Base-by-base conservation (phyloP, 495 filamentous ascomycete species). In the Penicillium pulvis region DNA sequence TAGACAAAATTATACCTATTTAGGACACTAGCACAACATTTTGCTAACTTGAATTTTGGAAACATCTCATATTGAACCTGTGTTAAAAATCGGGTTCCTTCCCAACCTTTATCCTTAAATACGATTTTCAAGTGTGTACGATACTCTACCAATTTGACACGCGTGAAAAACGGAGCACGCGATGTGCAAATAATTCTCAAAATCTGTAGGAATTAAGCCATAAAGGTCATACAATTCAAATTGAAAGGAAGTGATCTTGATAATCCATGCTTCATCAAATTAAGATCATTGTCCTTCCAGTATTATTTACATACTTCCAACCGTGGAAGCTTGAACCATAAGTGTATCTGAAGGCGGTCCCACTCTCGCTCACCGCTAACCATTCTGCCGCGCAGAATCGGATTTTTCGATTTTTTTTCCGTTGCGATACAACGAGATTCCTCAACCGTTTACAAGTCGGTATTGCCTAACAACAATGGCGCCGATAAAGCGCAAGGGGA, bases 401-500 rank as follows among this genome's bases (percentile, higher is more conserved):
- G 65, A 71, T 69, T 71, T 72, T 74, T 74, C 70, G 68, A 64
- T 71, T 70, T 72, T 73, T 73, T 70, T 69, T 64, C 41, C 54
- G 67, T 62, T 56, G 60, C 56, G 51, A 65, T 56, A 58, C 59
- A 57, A 63, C 65, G 59, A 65, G 59, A 64, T 60, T 71, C 54
- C 61, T 62, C 59, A 63, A 65, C 69, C 57, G 62, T 63, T 62
- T 53, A 66, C 51, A 60, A 61, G 64, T 60, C 61, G 61, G 73
- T 68, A 64, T 71, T 62, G 65, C 61, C 56, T 61, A 30, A 55
- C 56, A 63, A 71, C 51, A 48, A 83, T 83, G 80, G 80, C 79
- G 60, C 79, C 78, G 51, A 72, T 76, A 4, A 83, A 83, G 68
- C 80, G 81, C 65, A 83, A 83, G 71, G 73, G 69, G 57, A 73